Evolutionary conservation across 768 basidiomycete genomes (phyloP).

Genomic region (Russula foetens): DNA sequence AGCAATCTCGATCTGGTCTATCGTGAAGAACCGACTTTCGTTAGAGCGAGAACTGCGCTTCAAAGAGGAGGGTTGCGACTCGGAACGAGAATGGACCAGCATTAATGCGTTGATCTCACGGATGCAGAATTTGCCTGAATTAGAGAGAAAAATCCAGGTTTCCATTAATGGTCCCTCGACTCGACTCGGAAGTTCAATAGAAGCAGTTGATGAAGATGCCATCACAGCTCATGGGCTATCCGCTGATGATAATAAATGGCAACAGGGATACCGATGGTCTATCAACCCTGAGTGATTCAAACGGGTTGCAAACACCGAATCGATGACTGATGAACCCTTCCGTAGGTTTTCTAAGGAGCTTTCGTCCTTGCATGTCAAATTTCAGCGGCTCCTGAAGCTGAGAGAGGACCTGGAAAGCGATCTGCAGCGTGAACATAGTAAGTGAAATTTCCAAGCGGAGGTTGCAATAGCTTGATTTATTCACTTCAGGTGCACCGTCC

Average conservation of each 20-base stretch:
- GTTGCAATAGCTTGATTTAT: background rate
- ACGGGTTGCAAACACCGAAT: background rate
- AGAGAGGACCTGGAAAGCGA: conserved; percentile 46
- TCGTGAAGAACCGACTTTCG: conserved; percentile 41
- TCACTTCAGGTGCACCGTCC: conserved; percentile 52
- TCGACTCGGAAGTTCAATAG: conserved; percentile 8
- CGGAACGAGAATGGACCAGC: conserved; percentile 44
- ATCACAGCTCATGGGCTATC: conserved; percentile 13
- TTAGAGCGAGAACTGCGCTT: conserved; percentile 51
- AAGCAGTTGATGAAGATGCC: conserved; percentile 21
- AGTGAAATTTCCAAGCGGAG: conserved; percentile 10
- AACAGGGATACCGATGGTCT: conserved; percentile 37
- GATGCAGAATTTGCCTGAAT: conserved; percentile 40
- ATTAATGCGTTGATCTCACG: conserved; percentile 46
- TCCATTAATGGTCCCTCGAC: conserved; percentile 23
- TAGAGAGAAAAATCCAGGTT: conserved; percentile 52
- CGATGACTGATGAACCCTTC: background rate
- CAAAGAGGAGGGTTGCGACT: conserved; percentile 22
- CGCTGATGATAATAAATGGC: conserved; percentile 25
- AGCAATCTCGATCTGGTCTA: conserved; percentile 53
- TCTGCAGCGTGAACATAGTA: conserved; percentile 50
- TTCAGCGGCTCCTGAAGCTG: conserved; percentile 37
- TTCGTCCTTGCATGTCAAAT: conserved; percentile 36
- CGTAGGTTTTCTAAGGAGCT: conserved; percentile 57
- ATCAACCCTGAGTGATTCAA: conserved; percentile 59